A percentile compares a stretch with the other conserved stretches of the same genome.
Evolutionary conservation across 345 rosid species (phyloP).

Genomic region (Syzygium aromaticum): DNA sequence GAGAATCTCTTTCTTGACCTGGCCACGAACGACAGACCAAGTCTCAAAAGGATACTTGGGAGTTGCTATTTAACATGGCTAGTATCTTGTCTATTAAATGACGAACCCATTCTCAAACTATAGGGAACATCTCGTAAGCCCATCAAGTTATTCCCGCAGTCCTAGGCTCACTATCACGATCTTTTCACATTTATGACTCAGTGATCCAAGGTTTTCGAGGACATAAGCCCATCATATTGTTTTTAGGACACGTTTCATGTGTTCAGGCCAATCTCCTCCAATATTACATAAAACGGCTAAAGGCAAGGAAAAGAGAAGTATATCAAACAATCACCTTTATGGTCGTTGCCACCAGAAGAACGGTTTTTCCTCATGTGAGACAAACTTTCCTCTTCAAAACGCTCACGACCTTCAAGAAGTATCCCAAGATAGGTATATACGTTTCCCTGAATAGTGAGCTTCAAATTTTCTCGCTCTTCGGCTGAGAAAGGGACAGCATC

Average conservation of each 20-base stretch:
- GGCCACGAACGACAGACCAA: neutral
- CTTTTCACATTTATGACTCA: neutral
- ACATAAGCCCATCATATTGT: neutral
- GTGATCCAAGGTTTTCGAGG: neutral
- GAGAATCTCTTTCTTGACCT: neutral
- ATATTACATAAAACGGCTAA: neutral
- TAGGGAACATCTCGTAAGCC: neutral
- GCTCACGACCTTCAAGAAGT: slow-evolving; percentile 95
- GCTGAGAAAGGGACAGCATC: slow-evolving; percentile 72
- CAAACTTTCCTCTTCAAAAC: slow-evolving; percentile 83
- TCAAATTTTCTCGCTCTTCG: slow-evolving; percentile 80
- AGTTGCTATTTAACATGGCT: neutral
- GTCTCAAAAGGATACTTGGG: neutral
- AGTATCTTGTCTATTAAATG: neutral
- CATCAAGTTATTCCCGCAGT: neutral
- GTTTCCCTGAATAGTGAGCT: slow-evolving; percentile 76
- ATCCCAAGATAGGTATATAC: slow-evolving; percentile 88
- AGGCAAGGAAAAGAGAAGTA: neutral
- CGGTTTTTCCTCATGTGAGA: slow-evolving; percentile 23
- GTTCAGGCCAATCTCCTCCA: neutral
- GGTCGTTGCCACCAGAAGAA: slow-evolving; percentile 15
- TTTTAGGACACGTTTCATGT: neutral
- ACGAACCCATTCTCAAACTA: neutral
- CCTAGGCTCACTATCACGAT: neutral
- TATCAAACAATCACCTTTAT: slow-evolving; percentile 21